phyloP scores from a whole-genome alignment of 2,329 filamentous ascomycete species.

The Aspergillus ochraceus region DNA sequence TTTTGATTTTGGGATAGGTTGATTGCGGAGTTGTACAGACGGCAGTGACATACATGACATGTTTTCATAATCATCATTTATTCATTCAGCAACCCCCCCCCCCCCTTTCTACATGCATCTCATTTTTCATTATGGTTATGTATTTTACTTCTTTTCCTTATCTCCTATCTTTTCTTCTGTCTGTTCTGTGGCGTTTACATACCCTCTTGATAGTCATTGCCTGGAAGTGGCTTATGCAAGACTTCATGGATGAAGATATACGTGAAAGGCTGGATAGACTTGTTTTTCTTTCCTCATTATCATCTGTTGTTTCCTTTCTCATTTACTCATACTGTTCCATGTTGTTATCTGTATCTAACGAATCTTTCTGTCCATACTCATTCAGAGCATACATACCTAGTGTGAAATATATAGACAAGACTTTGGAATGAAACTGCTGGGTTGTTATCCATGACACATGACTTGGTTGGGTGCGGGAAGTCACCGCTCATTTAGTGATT shows the following conservation, averaged over 20 bases:
- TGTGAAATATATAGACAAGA: background rate
- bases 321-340: background rate
- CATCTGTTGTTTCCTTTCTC: background rate
- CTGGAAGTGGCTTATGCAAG: slow-evolving; percentile 7
- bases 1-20: slow-evolving; percentile 6
- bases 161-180: slow-evolving; percentile 5
- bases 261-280: slow-evolving; percentile 4
- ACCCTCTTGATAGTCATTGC: slow-evolving; percentile 14
- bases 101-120: slow-evolving; percentile 15
- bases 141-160: slow-evolving; percentile 8
- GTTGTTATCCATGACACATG: background rate
- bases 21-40: slow-evolving; percentile 25
- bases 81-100: slow-evolving; percentile 2
- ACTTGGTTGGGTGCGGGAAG: background rate
- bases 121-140: slow-evolving; percentile 10
- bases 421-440: background rate
- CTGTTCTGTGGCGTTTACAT: slow-evolving; percentile 17
- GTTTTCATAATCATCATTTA: slow-evolving; percentile 15
- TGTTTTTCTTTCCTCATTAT: background rate
- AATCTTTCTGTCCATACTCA: background rate
- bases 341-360: slow-evolving; percentile 2
- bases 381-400: background rate
- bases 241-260: background rate
- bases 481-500: background rate
- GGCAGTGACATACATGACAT: slow-evolving; percentile 20